Evolutionary conservation across 1,139 yeast genomes (phyloP).

Genomic region (Lodderomyces pseudojiufengensis): DNA sequence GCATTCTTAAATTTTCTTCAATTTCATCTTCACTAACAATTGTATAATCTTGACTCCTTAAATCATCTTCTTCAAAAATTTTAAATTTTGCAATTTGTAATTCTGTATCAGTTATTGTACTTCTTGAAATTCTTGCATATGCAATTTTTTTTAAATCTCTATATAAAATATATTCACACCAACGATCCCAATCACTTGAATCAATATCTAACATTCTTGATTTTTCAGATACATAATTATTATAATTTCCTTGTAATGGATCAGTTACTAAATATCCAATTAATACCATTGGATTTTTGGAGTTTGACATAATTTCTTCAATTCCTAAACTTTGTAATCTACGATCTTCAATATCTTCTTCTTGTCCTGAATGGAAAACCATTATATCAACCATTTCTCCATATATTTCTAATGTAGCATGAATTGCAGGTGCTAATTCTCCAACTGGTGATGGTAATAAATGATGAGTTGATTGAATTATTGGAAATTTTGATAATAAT

Average conservation of each 20-base stretch:
- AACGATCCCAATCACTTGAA: constrained; percentile 91
- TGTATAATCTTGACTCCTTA: constrained; percentile 37
- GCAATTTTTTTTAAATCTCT: constrained; percentile 85
- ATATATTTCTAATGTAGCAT: constrained; percentile 88
- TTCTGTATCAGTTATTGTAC: constrained; percentile 94
- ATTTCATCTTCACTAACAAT: constrained; percentile 56
- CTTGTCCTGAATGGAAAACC: constrained; percentile 97
- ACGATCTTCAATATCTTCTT: constrained; percentile 93
- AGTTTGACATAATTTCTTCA: constrained; percentile 74
- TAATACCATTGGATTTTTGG: constrained; percentile 73
- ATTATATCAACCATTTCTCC: constrained; percentile 86
- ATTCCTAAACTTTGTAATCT: constrained; percentile 78
- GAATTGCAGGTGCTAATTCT: constrained; percentile 96
- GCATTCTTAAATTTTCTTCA: constrained; percentile 68
- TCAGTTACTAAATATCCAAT: constrained; percentile 86
- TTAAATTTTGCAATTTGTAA: constrained; percentile 92
- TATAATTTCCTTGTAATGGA: constrained; percentile 85
- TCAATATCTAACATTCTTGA: constrained; percentile 94
- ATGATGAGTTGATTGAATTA: constrained; percentile 83
- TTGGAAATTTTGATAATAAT: constrained; percentile 89
- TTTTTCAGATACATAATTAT: constrained; percentile 78
- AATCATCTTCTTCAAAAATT: constrained; percentile 43
- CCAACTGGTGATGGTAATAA: constrained; percentile 94
- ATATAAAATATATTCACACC: constrained; percentile 96
- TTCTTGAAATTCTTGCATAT: constrained; percentile 89